Base-by-base conservation (phyloP, 495 filamentous ascomycete species). In the Podospora anserina region DNA sequence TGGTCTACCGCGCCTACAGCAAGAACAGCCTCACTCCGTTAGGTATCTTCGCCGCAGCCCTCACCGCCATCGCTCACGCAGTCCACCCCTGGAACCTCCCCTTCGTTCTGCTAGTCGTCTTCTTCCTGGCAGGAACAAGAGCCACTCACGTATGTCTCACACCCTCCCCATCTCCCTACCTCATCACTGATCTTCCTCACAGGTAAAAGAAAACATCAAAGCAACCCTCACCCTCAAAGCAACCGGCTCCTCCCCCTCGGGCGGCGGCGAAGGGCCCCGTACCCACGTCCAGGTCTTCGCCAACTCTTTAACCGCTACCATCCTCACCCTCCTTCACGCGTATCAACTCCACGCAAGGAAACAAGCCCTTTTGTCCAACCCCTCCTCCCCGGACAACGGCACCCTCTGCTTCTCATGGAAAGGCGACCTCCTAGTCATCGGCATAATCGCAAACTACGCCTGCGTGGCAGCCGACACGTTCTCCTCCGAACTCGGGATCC, bases 401-500 rank as follows among this genome's bases (percentile, higher is more conserved):
- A 80, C 78, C 13, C 71, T 81, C 57, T 86, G 82, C 74, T 86
- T 79, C 69, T 73, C 74, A 1, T 85, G 82, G 82, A 78, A 79
- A 66, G 84, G 83, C 55, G 84, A 85, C 68, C 75, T 89, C n/a
- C 79, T 90, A 0, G 78, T 86, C 2, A 71, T 87, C 20, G 85
- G 86, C 6, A 84, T 89, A 64, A 83, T 89, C 59, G 82, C 85
- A 34, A 91, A 98, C 80, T 99, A 99, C 70, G 95, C 92, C 39
- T 91, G 92, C 27, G 92, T 94, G 23, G 88, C 93, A 15, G 91
- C 95, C 32, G 95, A 99, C 75, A 99, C 95, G 5, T 96, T 97
- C 79, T 93, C 91, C 66, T 97, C 94, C 15, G 95, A 99, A 79
- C 88, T 98, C 16, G 95, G 95, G 6, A 99, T 99, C 61, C 85